Conservation (phyloP, 495 filamentous ascomycete genomes). For the Tuber magnatum region DNA sequence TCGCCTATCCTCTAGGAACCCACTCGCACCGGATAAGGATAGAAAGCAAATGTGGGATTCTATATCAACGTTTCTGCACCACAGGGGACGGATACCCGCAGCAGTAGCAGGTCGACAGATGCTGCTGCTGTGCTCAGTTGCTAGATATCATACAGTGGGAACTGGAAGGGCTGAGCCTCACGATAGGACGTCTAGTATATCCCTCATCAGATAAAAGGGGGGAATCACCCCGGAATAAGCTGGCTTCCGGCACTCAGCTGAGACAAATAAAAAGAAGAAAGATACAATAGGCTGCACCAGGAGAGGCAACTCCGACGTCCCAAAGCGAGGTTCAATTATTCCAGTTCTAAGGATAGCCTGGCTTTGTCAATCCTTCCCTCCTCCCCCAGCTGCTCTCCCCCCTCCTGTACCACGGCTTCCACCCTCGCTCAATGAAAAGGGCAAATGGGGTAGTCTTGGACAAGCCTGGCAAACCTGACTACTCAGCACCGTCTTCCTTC, state of each 20-base stretch:
- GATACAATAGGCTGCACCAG: neutral
- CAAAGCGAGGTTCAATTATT: neutral
- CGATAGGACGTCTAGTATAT: neutral
- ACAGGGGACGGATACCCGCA: neutral
- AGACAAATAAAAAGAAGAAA: neutral
- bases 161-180: neutral
- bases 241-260: neutral
- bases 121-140: neutral
- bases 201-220: neutral
- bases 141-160: neutral
- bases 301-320: neutral
- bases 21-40: neutral
- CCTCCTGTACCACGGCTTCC: too few species aligned
- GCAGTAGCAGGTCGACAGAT: neutral
- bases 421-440: too few species aligned
- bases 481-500: too few species aligned
- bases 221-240: neutral
- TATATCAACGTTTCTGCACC: neutral
- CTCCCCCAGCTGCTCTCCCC: too few species aligned
- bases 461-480: too few species aligned
- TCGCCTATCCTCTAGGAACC: neutral
- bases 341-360: neutral
- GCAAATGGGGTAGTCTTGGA: too few species aligned
- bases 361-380: too few species aligned
- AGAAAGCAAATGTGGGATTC: neutral